phyloP scores from a whole-genome alignment of 1,284 basidiomycete species.

The Ceratobasidium papillatum region DNA sequence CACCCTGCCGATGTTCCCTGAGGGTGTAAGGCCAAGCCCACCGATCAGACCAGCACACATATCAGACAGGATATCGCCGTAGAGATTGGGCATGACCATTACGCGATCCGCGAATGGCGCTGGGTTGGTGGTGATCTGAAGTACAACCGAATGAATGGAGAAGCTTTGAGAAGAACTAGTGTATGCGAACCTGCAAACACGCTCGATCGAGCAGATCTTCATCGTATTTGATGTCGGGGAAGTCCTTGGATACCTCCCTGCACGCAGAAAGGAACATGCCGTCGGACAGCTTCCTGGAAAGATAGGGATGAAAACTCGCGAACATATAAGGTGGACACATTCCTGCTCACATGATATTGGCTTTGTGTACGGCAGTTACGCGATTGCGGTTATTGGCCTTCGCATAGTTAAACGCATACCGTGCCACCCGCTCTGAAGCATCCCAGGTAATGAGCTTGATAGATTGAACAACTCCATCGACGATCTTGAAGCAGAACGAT shows the following conservation, averaged over 20 bases:
- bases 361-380: constrained; percentile 99
- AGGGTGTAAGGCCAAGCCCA: constrained; percentile 96
- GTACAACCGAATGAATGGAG: neutral
- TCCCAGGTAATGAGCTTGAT: constrained; percentile 99
- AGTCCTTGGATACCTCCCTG: constrained; percentile 95
- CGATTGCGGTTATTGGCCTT: constrained; percentile 86
- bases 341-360: constrained; percentile 90
- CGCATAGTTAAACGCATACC: constrained; percentile 99
- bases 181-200: constrained; percentile 79
- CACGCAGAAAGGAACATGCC: constrained; percentile 99
- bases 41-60: constrained; percentile 99
- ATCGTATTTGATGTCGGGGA: constrained; percentile 93
- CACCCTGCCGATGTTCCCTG: constrained; percentile 96
- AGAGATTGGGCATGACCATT: constrained; percentile 99
- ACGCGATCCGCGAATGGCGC: constrained; percentile 94
- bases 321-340: neutral
- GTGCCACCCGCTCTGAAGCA: constrained; percentile 97
- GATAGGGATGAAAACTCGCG: neutral
- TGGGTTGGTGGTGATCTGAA: constrained; percentile 89
- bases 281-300: constrained; percentile 94
- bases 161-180: neutral
- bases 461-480: constrained; percentile 98
- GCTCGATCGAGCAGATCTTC: constrained; percentile 98
- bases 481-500: constrained; percentile 61
- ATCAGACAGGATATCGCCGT: constrained; percentile 97